A percentile compares a stretch with the other conserved stretches of the same genome.
Evolutionary conservation across 352 stramenopile species (phyloP).

Genomic region (Globisporangium acanthophoron): DNA sequence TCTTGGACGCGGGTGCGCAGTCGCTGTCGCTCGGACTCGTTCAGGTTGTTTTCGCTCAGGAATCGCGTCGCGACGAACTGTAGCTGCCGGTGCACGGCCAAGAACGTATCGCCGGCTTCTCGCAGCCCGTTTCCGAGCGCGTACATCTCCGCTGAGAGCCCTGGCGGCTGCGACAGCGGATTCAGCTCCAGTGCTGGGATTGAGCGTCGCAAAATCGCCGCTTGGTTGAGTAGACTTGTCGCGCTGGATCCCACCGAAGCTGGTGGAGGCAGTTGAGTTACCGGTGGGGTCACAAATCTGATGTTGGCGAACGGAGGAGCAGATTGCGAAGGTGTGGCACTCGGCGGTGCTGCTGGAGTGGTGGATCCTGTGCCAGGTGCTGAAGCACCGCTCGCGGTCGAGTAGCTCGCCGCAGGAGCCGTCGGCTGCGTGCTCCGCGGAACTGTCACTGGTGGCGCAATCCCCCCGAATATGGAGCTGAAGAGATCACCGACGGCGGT

Average conservation of each 20-base stretch:
- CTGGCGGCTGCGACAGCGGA: conserved; percentile 16
- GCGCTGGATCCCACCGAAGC: not conserved
- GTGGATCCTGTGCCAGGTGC: not conserved
- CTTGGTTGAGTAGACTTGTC: conserved; percentile 16
- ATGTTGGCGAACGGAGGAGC: not conserved
- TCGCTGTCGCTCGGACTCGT: conserved; percentile 13
- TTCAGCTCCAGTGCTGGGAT: conserved; percentile 22
- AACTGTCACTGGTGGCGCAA: no score
- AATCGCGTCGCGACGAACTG: conserved; percentile 23
- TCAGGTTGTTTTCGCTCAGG: conserved; percentile 21
- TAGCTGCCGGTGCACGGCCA: conserved; percentile 30
- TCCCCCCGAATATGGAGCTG: conserved; percentile 15
- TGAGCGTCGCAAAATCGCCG: conserved; percentile 16
- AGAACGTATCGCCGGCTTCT: conserved; percentile 26
- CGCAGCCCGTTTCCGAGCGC: conserved; percentile 21
- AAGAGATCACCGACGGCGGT: conserved; percentile 12
- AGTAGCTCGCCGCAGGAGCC: no score
- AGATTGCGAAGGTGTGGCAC: not conserved
- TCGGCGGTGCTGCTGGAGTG: not conserved
- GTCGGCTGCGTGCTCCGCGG: no score
- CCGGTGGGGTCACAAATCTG: no score
- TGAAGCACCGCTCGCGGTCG: no score
- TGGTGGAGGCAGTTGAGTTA: not conserved
- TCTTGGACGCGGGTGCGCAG: conserved; percentile 19
- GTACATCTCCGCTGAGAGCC: conserved; percentile 24